These are phyloP conservation scores for Dioszegia hungarica DNA, from an alignment of 768 basidiomycete species.

Conservation along the genomic window DNA sequence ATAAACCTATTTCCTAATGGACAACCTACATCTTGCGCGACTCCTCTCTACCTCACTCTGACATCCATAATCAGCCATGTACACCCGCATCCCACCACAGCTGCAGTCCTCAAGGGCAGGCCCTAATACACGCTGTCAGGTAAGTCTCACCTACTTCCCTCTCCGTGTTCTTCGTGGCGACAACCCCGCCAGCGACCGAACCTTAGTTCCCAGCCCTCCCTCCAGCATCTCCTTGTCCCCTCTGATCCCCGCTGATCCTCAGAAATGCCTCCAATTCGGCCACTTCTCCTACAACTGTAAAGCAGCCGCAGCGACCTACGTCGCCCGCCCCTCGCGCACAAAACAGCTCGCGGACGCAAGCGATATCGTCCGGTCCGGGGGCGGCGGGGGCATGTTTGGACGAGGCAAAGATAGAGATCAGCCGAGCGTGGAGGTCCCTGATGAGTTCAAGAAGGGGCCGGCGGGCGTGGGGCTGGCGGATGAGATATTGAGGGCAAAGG, in stretches of 20 bases:
- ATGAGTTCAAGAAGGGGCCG: constrained; percentile 68
- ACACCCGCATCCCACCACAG: constrained; percentile 22
- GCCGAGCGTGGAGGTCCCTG: constrained; percentile 77
- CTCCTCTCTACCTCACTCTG: too few relatives aligned
- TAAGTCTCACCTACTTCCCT: constrained; percentile 16
- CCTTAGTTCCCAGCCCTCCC: too few relatives aligned
- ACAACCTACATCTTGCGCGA: too few relatives aligned
- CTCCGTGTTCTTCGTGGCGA: too few relatives aligned
- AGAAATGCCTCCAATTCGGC: constrained; percentile 55
- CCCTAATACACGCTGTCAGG: constrained; percentile 40
- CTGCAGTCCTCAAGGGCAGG: constrained; percentile 25
- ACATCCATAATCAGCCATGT: too few relatives aligned
- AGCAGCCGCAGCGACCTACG: constrained; percentile 68
- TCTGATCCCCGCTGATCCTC: background rate
- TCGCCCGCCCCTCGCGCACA: constrained; percentile 82
- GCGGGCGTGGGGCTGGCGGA: constrained; percentile 72
- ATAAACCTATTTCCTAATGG: too few relatives aligned
- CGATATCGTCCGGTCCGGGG: constrained; percentile 48
- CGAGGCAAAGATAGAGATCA: constrained; percentile 53
- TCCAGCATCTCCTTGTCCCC: background rate
- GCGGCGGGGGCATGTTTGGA: constrained; percentile 22
- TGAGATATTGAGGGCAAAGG: constrained; percentile 73
- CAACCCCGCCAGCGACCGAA: too few relatives aligned
- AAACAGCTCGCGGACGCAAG: constrained; percentile 76
- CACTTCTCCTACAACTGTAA: constrained; percentile 94